Conservation (phyloP, 495 filamentous ascomycete genomes). For the Neurospora cerealis region DNA sequence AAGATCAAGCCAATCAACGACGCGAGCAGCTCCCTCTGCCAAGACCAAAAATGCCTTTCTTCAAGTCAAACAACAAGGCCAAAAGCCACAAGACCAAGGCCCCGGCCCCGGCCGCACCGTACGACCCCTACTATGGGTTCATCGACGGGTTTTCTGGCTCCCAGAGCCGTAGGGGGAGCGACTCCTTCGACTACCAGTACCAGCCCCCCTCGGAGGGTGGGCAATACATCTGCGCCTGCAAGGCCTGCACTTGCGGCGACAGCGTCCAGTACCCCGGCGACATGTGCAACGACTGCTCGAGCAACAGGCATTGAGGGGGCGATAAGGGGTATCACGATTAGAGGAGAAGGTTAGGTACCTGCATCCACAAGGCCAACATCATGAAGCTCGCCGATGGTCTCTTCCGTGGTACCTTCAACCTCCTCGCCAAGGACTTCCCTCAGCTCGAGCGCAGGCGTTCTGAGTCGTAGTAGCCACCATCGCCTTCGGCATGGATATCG, state of each 20-base stretch:
- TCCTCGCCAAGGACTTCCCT: constrained; percentile 84
- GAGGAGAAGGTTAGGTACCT: constrained; percentile 64
- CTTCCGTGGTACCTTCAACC: constrained; percentile 94
- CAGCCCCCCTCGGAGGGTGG: neutral
- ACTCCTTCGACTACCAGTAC: neutral
- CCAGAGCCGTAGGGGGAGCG: neutral
- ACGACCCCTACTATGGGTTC: neutral
- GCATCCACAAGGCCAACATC: constrained; percentile 99
- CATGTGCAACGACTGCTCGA: neutral
- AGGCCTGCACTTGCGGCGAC: neutral
- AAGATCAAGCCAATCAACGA: neutral
- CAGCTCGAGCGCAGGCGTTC: constrained; percentile 61
- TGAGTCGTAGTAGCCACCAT: constrained; percentile 90
- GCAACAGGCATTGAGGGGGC: neutral
- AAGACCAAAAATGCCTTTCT: neutral
- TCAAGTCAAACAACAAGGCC: neutral
- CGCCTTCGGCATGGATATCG: constrained; percentile 99
- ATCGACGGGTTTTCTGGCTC: neutral
- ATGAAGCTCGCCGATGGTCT: constrained; percentile 99
- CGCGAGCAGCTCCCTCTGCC: neutral
- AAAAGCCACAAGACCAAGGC: neutral
- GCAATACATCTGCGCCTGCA: constrained; percentile 2
- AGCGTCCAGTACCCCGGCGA: neutral
- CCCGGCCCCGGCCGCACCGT: neutral
- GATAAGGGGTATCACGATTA: neutral